A percentile compares a stretch with the other conserved stretches of the same genome.
These are phyloP conservation scores for Wickerhamiella azyma DNA, from an alignment of 805 yeast species.

Conservation along the genomic window DNA sequence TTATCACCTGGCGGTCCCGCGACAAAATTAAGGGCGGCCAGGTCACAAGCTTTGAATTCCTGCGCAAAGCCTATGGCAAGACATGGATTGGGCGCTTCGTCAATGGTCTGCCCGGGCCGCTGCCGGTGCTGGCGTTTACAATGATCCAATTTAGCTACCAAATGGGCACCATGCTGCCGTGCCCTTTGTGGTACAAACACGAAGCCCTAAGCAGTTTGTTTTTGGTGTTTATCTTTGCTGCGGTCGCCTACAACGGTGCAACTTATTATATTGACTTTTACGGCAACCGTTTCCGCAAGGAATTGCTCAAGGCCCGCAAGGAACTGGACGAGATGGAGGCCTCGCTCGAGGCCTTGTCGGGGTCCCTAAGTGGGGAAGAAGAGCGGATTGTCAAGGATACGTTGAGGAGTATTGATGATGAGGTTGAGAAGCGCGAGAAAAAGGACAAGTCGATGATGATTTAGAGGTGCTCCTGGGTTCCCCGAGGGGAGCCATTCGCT, in stretches of 20 bases:
- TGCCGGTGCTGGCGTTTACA: conserved; percentile 80
- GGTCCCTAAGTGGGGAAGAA: background rate
- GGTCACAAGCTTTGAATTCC: conserved; percentile 74
- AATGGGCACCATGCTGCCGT: conserved; percentile 68
- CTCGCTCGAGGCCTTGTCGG: conserved; percentile 1
- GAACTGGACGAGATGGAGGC: conserved; percentile 47
- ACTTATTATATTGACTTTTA: conserved; percentile 85
- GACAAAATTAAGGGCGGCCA: conserved; percentile 76
- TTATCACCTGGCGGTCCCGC: conserved; percentile 68
- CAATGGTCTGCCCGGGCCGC: conserved; percentile 65
- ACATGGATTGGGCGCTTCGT: conserved; percentile 61
- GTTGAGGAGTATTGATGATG: background rate
- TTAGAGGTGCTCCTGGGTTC: background rate
- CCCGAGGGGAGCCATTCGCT: too few species aligned
- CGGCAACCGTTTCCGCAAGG: conserved; percentile 80
- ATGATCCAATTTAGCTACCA: conserved; percentile 80
- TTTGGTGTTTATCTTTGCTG: conserved; percentile 55
- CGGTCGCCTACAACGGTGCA: conserved; percentile 87
- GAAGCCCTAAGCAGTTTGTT: conserved; percentile 55
- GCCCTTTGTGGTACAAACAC: conserved; percentile 76
- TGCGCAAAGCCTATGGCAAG: conserved; percentile 57
- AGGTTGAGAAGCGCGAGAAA: background rate
- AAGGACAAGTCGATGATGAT: conserved; percentile 1
- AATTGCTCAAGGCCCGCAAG: conserved; percentile 52
- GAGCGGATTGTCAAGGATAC: background rate